Conservation (phyloP, 2,329 filamentous ascomycete genomes). For the Lecanicillium sp. region DNA sequence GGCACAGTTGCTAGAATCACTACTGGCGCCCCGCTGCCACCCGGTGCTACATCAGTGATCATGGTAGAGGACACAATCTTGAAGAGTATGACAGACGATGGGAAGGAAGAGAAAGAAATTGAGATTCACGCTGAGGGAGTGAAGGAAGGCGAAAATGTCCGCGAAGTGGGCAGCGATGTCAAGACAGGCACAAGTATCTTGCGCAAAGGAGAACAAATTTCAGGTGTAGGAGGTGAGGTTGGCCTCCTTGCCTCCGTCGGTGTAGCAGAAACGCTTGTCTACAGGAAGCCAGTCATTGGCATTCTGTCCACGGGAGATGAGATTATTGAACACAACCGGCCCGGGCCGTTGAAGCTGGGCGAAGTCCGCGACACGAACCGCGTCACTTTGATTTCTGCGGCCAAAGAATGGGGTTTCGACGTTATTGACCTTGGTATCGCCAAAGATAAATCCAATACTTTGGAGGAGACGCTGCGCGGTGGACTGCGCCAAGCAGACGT, state of each 20-base stretch:
- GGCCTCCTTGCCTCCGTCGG: constrained; percentile 84
- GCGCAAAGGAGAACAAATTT: constrained; percentile 71
- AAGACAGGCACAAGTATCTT: constrained; percentile 62
- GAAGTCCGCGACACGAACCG: constrained; percentile 93
- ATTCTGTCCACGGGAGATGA: constrained; percentile 94
- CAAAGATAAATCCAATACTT: constrained; percentile 60
- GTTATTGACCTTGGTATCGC: constrained; percentile 83
- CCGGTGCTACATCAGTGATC: constrained; percentile 81
- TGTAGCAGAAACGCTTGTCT: constrained; percentile 61
- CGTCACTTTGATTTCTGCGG: constrained; percentile 75
- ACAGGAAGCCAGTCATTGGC: constrained; percentile 69
- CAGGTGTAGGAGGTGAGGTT: constrained; percentile 81
- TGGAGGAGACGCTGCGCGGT: constrained; percentile 71
- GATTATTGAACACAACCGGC: constrained; percentile 66
- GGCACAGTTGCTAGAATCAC: constrained; percentile 87
- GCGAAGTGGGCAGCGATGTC: constrained; percentile 87
- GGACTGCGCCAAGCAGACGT: constrained; percentile 71
- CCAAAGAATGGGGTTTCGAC: constrained; percentile 66
- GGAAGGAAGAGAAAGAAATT: constrained; percentile 76
- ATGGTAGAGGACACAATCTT: constrained; percentile 88
- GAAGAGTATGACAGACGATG: constrained; percentile 67
- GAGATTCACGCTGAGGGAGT: constrained; percentile 77
- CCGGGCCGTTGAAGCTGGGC: constrained; percentile 58
- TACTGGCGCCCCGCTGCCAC: constrained; percentile 84
- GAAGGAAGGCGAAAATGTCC: constrained; percentile 74